These are phyloP conservation scores for Amanita fuliginea DNA, from an alignment of 768 basidiomycete species.

Conservation along the genomic window DNA sequence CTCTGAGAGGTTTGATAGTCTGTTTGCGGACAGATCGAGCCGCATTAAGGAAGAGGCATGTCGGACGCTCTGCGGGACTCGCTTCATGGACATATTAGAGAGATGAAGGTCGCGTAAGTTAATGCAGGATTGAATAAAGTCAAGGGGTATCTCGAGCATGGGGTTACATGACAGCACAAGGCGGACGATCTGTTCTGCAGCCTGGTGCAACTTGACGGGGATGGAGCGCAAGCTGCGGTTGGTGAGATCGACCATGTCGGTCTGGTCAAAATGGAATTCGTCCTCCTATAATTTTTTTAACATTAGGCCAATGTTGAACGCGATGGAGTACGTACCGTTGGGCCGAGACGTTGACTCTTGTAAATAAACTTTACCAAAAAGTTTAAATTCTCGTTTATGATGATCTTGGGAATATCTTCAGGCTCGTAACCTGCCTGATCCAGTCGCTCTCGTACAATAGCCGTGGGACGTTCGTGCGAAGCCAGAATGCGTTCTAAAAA, in stretches of 20 bases:
- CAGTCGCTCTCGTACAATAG: slow-evolving; percentile 72
- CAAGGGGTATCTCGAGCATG: slow-evolving; percentile 91
- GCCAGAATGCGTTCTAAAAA: slow-evolving; percentile 70
- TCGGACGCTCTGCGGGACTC: slow-evolving; percentile 76
- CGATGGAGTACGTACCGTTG: not conserved
- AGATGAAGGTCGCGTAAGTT: slow-evolving; percentile 77
- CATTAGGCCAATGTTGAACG: too few species aligned
- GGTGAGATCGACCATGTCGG: slow-evolving; percentile 73
- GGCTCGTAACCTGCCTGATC: slow-evolving; percentile 85
- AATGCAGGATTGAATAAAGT: slow-evolving; percentile 87
- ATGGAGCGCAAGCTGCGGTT: slow-evolving; percentile 76
- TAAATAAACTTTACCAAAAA: slow-evolving; percentile 89
- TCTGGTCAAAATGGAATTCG: slow-evolving; percentile 57
- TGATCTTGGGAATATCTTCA: slow-evolving; percentile 65
- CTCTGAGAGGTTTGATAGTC: slow-evolving; percentile 81
- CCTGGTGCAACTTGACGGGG: slow-evolving; percentile 75
- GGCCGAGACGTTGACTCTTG: slow-evolving; percentile 60
- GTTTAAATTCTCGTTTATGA: slow-evolving; percentile 68
- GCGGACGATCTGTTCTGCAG: slow-evolving; percentile 73
- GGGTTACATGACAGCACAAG: slow-evolving; percentile 91
- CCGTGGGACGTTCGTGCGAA: slow-evolving; percentile 72
- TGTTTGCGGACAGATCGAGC: slow-evolving; percentile 86
- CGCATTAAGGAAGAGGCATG: slow-evolving; percentile 63
- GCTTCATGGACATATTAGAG: slow-evolving; percentile 89
- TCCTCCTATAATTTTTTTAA: too few species aligned